Conservation (phyloP, 768 basidiomycete species). For the Ramaria sp. region DNA sequence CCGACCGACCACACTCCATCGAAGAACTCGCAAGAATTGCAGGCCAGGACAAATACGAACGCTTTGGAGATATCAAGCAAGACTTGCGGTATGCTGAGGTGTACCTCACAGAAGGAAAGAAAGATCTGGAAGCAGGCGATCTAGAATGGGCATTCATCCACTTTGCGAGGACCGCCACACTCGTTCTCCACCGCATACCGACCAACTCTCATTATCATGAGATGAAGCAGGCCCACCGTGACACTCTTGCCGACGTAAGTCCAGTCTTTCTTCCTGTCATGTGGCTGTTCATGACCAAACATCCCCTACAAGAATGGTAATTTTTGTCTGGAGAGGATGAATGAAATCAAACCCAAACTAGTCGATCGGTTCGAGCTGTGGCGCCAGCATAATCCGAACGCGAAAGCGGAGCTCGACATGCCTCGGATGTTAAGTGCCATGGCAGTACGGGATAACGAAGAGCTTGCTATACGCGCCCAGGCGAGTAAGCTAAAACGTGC, state of each 20-base stretch:
- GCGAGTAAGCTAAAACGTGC: neutral
- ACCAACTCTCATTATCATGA: conserved; percentile 53
- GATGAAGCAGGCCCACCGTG: conserved; percentile 45
- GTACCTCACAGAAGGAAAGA: conserved; percentile 10
- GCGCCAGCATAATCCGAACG: conserved; percentile 32
- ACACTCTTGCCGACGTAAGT: conserved; percentile 63
- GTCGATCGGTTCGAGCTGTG: conserved; percentile 56
- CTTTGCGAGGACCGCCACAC: conserved; percentile 61
- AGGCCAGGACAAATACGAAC: conserved; percentile 2
- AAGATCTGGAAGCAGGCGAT: conserved; percentile 27
- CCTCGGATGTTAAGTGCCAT: conserved; percentile 1
- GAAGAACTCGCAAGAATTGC: conserved; percentile 15
- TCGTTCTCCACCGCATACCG: conserved; percentile 73
- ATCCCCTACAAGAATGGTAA: conserved; percentile 53
- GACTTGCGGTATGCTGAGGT: conserved; percentile 12
- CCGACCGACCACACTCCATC: conserved; percentile 13
- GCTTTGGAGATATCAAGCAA: conserved; percentile 11
- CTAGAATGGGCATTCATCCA: conserved; percentile 63
- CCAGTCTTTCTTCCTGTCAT: conserved; percentile 3
- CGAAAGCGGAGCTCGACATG: conserved; percentile 11
- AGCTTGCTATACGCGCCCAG: conserved; percentile 2
- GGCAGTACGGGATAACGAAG: conserved; percentile 1
- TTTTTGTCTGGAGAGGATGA: conserved; percentile 56
- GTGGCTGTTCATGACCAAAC: neutral
- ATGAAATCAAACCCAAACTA: conserved; percentile 51